phyloP scores from a whole-genome alignment of 495 filamentous ascomycete species.

The Penicillium daleae region DNA sequence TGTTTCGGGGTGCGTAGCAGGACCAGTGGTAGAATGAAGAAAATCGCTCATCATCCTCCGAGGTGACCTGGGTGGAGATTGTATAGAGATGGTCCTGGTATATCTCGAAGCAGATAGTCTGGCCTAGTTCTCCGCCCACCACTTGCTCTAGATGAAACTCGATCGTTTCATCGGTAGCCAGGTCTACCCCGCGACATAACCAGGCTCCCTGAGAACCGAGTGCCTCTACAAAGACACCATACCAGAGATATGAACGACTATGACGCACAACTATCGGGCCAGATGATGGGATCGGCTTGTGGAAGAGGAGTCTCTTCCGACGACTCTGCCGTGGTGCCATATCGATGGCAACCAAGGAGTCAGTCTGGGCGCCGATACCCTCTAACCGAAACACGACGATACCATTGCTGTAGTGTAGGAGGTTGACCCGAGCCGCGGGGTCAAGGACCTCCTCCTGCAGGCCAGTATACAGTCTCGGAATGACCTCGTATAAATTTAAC shows the following conservation, averaged over 20 bases:
- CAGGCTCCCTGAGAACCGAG: conserved; percentile 44
- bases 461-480: conserved; percentile 38
- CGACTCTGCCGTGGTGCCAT: conserved; percentile 35
- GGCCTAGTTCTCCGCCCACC: conserved; percentile 58
- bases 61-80: conserved; percentile 66
- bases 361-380: conserved; percentile 37
- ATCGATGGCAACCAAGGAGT: conserved; percentile 64
- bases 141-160: conserved; percentile 18
- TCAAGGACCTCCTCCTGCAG: conserved; percentile 24
- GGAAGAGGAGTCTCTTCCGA: conserved; percentile 43
- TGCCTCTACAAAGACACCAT: conserved; percentile 50
- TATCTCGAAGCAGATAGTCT: conserved; percentile 73
- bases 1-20: conserved; percentile 55
- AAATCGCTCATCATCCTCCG: conserved; percentile 66
- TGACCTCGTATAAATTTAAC: conserved; percentile 56
- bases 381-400: conserved; percentile 59
- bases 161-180: conserved; percentile 35
- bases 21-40: conserved; percentile 74
- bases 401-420: conserved; percentile 64
- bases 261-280: conserved; percentile 64
- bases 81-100: conserved; percentile 71
- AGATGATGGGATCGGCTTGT: conserved; percentile 14
- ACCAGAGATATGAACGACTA: conserved; percentile 65
- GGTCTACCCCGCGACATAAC: conserved; percentile 60
- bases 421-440: conserved; percentile 51